phyloP scores from a whole-genome alignment of 2,329 filamentous ascomycete species.

The Pseudocercospora musae region DNA sequence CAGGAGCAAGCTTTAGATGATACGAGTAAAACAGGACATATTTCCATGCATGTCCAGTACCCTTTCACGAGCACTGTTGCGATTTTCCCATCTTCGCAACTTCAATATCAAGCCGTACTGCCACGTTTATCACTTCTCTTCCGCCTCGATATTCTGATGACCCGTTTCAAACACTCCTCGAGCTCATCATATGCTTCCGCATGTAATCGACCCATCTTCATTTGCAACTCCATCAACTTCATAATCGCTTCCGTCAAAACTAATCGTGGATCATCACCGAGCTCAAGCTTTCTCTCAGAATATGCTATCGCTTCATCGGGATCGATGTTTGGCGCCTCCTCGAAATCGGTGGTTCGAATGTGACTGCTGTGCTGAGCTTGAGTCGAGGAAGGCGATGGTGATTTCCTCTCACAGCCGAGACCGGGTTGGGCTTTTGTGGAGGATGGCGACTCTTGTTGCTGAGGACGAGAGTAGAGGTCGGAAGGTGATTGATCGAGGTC shows the following conservation, averaged over 20 bases:
- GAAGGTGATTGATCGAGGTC: too few species aligned
- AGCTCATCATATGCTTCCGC: neutral
- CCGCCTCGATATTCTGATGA: neutral
- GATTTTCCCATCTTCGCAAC: neutral
- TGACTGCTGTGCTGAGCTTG: neutral
- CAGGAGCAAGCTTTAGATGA: slow-evolving; percentile 37
- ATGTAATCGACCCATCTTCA: neutral
- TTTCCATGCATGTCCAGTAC: neutral
- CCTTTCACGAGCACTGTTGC: neutral
- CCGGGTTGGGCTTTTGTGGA: too few species aligned
- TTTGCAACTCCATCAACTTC: neutral
- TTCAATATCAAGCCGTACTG: neutral
- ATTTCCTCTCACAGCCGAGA: too few species aligned
- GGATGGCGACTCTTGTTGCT: too few species aligned
- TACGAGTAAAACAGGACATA: neutral
- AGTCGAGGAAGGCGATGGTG: too few species aligned
- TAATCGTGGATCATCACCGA: neutral
- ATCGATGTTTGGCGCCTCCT: too few species aligned
- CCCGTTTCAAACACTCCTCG: neutral
- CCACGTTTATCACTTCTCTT: neutral
- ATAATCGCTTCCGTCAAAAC: neutral
- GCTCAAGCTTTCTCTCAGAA: neutral
- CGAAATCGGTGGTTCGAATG: too few species aligned
- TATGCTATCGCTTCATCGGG: neutral
- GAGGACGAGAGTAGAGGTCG: too few species aligned